Conservation (phyloP, 2,329 filamentous ascomycete genomes). For the Ophiostoma australiae region DNA sequence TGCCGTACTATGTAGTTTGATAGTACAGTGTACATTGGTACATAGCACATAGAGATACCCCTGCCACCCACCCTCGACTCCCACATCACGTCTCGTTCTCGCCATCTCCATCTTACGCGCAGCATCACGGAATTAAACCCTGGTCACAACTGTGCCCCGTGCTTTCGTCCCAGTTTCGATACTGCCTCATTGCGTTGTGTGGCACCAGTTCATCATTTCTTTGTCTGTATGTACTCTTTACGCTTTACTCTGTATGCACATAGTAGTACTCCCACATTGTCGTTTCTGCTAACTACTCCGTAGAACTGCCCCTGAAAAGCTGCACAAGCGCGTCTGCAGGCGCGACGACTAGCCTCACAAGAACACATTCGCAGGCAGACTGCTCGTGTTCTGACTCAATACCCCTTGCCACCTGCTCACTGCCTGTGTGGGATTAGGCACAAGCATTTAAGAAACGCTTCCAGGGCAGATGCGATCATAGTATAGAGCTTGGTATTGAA, state of each 20-base stretch:
- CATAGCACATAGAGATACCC: not conserved
- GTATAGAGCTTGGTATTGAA: not conserved
- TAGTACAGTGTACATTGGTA: too few species aligned
- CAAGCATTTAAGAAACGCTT: not conserved
- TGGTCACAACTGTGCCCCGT: not conserved
- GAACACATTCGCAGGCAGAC: not conserved
- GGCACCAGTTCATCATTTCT: too few species aligned
- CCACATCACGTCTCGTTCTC: not conserved
- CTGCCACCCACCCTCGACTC: not conserved
- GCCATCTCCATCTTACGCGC: not conserved
- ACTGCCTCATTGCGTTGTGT: not conserved
- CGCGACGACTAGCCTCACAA: not conserved
- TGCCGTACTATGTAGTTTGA: too few species aligned
- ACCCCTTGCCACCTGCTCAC: not conserved
- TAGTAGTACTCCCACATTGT: too few species aligned
- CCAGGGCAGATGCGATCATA: not conserved
- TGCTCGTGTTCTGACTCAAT: too few species aligned
- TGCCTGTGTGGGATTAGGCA: not conserved
- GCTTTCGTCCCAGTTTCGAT: not conserved
- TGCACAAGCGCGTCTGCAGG: slow-evolving; percentile 4
- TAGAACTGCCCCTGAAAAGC: not conserved
- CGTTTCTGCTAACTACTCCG: too few species aligned
- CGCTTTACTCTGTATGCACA: too few species aligned
- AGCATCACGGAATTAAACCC: not conserved
- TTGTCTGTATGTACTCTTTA: too few species aligned